Conservation (phyloP, 345 rosid species). For the rapeseed (Brassica napus) region DNA sequence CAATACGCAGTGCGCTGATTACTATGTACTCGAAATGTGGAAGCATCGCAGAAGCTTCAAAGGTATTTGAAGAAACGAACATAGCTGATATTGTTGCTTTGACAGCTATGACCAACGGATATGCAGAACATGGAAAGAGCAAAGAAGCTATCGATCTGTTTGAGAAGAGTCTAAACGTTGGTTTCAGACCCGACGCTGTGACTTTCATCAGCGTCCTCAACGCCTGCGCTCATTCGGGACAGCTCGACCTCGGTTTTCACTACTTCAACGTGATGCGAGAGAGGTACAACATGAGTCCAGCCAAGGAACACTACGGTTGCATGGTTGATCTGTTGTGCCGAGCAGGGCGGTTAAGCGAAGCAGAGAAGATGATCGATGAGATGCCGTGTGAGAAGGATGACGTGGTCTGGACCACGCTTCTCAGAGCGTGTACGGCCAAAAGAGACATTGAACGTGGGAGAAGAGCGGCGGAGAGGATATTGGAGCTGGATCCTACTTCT, state of each 20-base stretch:
- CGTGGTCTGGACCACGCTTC: constrained; percentile 86
- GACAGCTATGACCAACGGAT: constrained; percentile 92
- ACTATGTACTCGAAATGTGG: constrained; percentile 95
- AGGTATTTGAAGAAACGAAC: constrained; percentile 58
- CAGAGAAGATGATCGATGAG: constrained; percentile 66
- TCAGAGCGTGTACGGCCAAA: constrained; percentile 63
- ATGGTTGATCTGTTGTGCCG: constrained; percentile 87
- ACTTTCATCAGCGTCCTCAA: constrained; percentile 79
- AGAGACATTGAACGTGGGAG: constrained; percentile 68
- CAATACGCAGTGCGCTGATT: constrained; percentile 63
- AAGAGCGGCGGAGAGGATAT: constrained; percentile 63
- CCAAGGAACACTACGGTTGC: constrained; percentile 88
- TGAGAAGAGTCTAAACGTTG: constrained; percentile 53
- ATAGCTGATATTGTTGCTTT: constrained; percentile 57
- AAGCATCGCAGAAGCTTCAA: constrained; percentile 65
- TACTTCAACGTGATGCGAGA: constrained; percentile 68
- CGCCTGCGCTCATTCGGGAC: constrained; percentile 83
- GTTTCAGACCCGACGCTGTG: constrained; percentile 74
- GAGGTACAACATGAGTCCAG: constrained; percentile 50
- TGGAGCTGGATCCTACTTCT: constrained; percentile 68
- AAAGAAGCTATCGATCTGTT: constrained; percentile 71
- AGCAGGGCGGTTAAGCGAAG: constrained; percentile 70
- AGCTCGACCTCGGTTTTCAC: constrained; percentile 70
- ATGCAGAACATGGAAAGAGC: constrained; percentile 85
- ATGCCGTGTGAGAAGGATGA: constrained; percentile 73